Evolutionary conservation across 345 rosid genomes (phyloP).

Genomic region (Chamaenerion angustifolium): DNA sequence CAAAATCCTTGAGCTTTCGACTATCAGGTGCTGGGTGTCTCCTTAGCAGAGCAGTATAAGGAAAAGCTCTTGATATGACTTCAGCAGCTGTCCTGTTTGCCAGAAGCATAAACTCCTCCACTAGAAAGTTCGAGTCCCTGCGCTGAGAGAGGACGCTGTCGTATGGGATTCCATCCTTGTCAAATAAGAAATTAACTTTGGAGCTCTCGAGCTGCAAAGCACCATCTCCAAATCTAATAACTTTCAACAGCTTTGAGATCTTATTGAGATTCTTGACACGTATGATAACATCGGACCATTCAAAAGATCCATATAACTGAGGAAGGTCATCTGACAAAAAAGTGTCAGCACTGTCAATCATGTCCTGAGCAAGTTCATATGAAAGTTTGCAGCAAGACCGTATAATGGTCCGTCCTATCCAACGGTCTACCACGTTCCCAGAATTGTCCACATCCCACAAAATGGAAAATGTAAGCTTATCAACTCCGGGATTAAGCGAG

Average conservation of each 20-base stretch:
- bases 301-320: slow-evolving; percentile 45
- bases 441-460: slow-evolving; percentile 55
- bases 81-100: slow-evolving; percentile 86
- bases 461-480: slow-evolving; percentile 72
- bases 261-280: slow-evolving; percentile 43
- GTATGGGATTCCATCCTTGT: slow-evolving; percentile 61
- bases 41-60: slow-evolving; percentile 55
- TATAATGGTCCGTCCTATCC: slow-evolving; percentile 72
- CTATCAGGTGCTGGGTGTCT: slow-evolving; percentile 81
- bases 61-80: slow-evolving; percentile 74
- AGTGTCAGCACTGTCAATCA: slow-evolving; percentile 31
- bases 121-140: slow-evolving; percentile 48
- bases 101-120: slow-evolving; percentile 94
- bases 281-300: slow-evolving; percentile 48
- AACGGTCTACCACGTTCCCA: slow-evolving; percentile 52
- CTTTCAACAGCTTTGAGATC: slow-evolving; percentile 45
- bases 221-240: slow-evolving; percentile 53
- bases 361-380: slow-evolving; percentile 58
- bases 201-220: slow-evolving; percentile 59
- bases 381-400: slow-evolving; percentile 87
- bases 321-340: slow-evolving; percentile 24
- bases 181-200: slow-evolving; percentile 36
- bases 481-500: slow-evolving; percentile 76
- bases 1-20: slow-evolving; percentile 80
- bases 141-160: slow-evolving; percentile 32